Base-by-base conservation (phyloP, 2,329 filamentous ascomycete genomes). In the Ophiostoma australiae region DNA sequence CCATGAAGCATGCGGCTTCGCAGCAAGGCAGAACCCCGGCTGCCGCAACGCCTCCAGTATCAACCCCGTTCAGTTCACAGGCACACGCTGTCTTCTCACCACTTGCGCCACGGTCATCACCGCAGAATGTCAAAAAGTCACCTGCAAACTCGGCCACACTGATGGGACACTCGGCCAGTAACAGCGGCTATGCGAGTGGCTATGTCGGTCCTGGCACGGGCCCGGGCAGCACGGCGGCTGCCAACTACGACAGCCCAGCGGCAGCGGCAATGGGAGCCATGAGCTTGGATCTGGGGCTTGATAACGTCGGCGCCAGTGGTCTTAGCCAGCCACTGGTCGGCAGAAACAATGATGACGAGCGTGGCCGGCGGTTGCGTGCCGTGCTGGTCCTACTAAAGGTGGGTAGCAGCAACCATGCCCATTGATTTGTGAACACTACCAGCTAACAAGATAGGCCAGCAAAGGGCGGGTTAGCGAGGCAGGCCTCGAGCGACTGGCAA, bases 381-480 rank as follows among this genome's bases (percentile, higher is more conserved):
- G 84, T 88, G 11, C 79, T 87, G 65, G 80, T 80, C 4, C 80
- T 84, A 17, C 76, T 88, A 10, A 82, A 82, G 74, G 85, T 87
- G 33, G 20, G 27, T 33, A 35, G 13, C 27, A 27, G 13, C 27
- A 27, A n/a, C 10, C 52, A 58, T 58, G 17, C 20, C 44, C 5
- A n/a, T n/a, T 3, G 3, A 31, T 61, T 61, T 7, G 58, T 17
- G 58, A 35, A 4, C 8, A 1, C 1, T 20, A 27, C 23, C 5
- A 17, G 20, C 35, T 78, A 39, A 76, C 23, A 52, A 55, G 39
- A 8, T 66, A 77, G 77, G 73, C 80, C 74, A 80, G 79, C 75
- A 86, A 87, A 73, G 90, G 90, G 4, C 81, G 89, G 58, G 88
- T 94, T 52, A 92, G 90, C 75, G 90, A 92, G 76, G 88, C 90